phyloP scores from a whole-genome alignment of 345 rosid genomes.

The Bruguiera sexangula region DNA sequence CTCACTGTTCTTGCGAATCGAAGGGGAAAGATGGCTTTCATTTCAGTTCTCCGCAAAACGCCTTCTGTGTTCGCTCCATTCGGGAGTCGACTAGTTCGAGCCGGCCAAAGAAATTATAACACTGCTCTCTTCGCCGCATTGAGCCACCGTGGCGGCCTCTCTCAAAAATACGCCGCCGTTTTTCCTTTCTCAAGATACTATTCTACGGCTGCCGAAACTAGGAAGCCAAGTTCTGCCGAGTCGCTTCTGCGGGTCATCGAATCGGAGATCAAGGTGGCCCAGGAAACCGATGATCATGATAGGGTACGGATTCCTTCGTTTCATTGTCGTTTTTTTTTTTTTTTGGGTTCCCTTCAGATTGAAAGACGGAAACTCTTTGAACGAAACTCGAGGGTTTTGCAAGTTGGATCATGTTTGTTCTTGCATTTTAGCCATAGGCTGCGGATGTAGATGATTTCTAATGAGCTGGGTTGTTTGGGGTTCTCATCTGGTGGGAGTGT shows the following conservation, averaged over 20 bases:
- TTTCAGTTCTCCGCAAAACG: conserved; percentile 45
- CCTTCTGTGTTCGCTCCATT: conserved; percentile 38
- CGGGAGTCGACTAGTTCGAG: conserved; percentile 40
- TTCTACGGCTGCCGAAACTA: conserved; percentile 35
- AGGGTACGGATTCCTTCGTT: conserved; percentile 31
- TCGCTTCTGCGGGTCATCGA: conserved; percentile 60
- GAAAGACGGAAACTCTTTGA: too few relatives aligned
- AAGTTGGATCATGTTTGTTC: too few relatives aligned
- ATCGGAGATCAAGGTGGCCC: conserved; percentile 58
- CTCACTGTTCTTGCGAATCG: too few relatives aligned
- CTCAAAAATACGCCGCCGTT: conserved; percentile 15
- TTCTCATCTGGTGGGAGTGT: too few relatives aligned
- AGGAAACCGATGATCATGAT: conserved; percentile 52
- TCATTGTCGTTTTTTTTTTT: too few relatives aligned
- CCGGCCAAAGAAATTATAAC: conserved; percentile 21
- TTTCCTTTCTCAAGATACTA: conserved; percentile 16
- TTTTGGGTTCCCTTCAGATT: not conserved
- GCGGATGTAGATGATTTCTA: too few relatives aligned
- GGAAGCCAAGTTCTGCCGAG: conserved; percentile 41
- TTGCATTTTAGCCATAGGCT: too few relatives aligned
- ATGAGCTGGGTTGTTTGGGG: too few relatives aligned
- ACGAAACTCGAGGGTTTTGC: too few relatives aligned
- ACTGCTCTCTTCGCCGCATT: conserved; percentile 29
- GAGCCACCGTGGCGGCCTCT: conserved; percentile 17
- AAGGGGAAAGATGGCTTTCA: conserved; percentile 35